Percentiles rank a stretch among this genome's conserved stretches.
These are phyloP conservation scores for Echinochloa phyllopogon DNA, from an alignment of 176 grass and related monocot genomes.

Conservation along the genomic window DNA sequence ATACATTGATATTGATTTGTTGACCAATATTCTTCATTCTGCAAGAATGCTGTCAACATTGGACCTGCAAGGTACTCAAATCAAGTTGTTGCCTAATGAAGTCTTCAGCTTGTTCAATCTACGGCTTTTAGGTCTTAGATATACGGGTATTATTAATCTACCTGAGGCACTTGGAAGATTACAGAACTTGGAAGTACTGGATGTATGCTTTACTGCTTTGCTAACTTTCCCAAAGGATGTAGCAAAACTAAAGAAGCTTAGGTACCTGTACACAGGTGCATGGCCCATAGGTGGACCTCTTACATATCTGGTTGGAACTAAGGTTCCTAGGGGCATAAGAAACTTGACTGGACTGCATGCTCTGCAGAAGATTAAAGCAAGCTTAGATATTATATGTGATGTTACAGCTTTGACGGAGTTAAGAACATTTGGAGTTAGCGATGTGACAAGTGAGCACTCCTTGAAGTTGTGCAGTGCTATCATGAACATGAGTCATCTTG, in stretches of 20 bases:
- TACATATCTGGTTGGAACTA: neutral
- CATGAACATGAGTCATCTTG: constrained; percentile 36
- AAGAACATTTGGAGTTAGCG: constrained; percentile 14
- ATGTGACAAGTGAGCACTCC: constrained; percentile 31
- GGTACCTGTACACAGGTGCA: constrained; percentile 11
- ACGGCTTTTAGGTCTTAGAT: constrained; percentile 28
- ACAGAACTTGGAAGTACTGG: constrained; percentile 39
- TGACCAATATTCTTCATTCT: neutral
- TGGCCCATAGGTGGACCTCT: neutral
- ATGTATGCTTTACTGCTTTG: neutral
- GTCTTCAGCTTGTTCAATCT: constrained; percentile 48
- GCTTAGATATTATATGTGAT: neutral
- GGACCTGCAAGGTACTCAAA: constrained; percentile 10
- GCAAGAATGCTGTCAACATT: neutral
- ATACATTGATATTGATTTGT: neutral
- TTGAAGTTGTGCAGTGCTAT: constrained; percentile 10
- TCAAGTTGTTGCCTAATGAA: constrained; percentile 12
- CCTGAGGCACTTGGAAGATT: constrained; percentile 35
- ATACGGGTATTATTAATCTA: neutral
- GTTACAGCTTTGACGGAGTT: constrained; percentile 30
- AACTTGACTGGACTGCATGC: constrained; percentile 36
- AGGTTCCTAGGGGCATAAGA: constrained; percentile 19
- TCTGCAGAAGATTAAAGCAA: constrained; percentile 17
- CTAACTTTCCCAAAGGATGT: constrained; percentile 15
- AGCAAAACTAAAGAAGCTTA: constrained; percentile 21